Evolutionary conservation across 768 basidiomycete genomes (phyloP).

Genomic region (Tylopilus balloui): DNA sequence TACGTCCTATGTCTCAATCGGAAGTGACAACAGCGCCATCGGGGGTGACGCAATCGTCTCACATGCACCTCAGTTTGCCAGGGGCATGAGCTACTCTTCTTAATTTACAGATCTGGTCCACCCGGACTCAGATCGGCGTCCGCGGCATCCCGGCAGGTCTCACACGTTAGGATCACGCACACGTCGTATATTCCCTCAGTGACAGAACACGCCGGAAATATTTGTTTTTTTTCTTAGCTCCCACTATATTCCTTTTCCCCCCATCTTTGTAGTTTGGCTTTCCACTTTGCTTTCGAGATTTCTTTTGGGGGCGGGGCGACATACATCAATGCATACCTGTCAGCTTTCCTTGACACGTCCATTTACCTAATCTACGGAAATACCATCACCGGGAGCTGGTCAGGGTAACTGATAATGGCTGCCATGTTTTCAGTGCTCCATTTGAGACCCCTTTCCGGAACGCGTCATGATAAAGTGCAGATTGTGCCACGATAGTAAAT

Average conservation of each 20-base stretch:
- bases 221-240: background rate
- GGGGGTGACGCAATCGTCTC: slow-evolving; percentile 2
- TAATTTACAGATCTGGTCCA: background rate
- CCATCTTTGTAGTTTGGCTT: background rate
- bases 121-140: background rate
- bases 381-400: too few species aligned
- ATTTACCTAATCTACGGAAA: too few species aligned
- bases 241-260: background rate
- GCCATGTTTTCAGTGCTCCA: too few species aligned
- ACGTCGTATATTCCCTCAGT: slow-evolving; percentile 6
- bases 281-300: background rate
- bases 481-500: too few species aligned
- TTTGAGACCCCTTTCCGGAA: too few species aligned
- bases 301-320: background rate
- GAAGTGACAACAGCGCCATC: background rate
- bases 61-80: slow-evolving; percentile 15
- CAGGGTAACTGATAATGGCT: too few species aligned
- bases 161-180: background rate
- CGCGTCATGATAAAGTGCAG: too few species aligned
- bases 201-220: background rate
- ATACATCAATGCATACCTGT: slow-evolving; percentile 3
- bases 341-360: background rate
- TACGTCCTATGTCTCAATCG: slow-evolving; percentile 20
- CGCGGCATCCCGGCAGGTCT: background rate
- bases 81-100: slow-evolving; percentile 26